Evolutionary conservation across 768 basidiomycete species (phyloP).

Genomic region (Russula lepida): DNA sequence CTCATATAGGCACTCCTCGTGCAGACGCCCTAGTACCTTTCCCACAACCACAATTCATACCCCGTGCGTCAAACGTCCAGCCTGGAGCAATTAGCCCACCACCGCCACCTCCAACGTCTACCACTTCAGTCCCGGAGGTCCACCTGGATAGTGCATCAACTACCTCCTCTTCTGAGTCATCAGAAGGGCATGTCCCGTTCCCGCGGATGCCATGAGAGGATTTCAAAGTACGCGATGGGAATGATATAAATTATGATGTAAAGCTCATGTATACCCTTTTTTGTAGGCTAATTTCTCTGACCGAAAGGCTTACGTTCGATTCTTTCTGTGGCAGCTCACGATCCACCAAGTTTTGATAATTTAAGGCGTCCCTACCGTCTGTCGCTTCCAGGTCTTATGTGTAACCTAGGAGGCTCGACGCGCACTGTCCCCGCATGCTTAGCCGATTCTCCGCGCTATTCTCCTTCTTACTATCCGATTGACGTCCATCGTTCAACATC

Average conservation of each 20-base stretch:
- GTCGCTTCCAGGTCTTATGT: too few relatives aligned
- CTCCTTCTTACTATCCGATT: too few relatives aligned
- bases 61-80: not conserved
- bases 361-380: too few relatives aligned
- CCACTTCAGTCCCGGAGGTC: not conserved
- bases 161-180: too few relatives aligned
- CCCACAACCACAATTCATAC: not conserved
- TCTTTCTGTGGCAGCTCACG: not conserved
- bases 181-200: not conserved
- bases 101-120: not conserved
- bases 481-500: too few relatives aligned
- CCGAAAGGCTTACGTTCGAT: not conserved
- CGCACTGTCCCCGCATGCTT: too few relatives aligned
- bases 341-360: not conserved
- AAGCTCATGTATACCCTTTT: not conserved
- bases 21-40: not conserved
- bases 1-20: not conserved
- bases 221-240: not conserved
- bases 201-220: not conserved
- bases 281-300: not conserved
- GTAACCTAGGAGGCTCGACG: too few relatives aligned
- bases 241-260: not conserved
- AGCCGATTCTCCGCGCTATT: too few relatives aligned
- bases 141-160: not conserved
- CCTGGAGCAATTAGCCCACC: not conserved